Evolutionary conservation across 768 basidiomycete genomes (phyloP).

Genomic region (Lentinus tigrinus): DNA sequence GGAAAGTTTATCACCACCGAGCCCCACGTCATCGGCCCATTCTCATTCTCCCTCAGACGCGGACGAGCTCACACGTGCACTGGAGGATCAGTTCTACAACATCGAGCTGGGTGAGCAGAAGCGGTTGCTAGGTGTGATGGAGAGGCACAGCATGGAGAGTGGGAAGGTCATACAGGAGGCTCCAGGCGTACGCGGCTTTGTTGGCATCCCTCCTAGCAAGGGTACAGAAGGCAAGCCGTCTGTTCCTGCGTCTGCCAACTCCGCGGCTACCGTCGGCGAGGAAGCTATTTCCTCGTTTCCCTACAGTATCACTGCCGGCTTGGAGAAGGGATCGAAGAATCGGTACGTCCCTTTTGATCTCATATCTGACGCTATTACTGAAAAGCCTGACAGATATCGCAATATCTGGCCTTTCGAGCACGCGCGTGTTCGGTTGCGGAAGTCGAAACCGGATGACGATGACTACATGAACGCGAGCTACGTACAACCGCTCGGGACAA

Average conservation of each 20-base stretch:
- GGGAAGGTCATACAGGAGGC: slow-evolving; percentile 24
- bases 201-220: not conserved
- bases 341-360: slow-evolving; percentile 48
- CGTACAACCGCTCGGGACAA: slow-evolving; percentile 83
- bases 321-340: slow-evolving; percentile 94
- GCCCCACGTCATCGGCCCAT: not conserved
- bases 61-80: slow-evolving; percentile 64
- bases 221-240: slow-evolving; percentile 1
- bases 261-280: slow-evolving; percentile 1
- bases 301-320: slow-evolving; percentile 91
- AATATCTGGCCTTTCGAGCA: slow-evolving; percentile 99
- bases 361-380: not conserved
- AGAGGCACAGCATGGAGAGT: slow-evolving; percentile 76
- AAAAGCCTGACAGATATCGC: slow-evolving; percentile 63
- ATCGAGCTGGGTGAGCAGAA: slow-evolving; percentile 92
- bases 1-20: not conserved
- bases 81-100: slow-evolving; percentile 91
- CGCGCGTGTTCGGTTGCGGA: slow-evolving; percentile 76
- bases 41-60: slow-evolving; percentile 33
- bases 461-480: slow-evolving; percentile 97
- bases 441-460: slow-evolving; percentile 40
- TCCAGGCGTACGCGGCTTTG: slow-evolving; percentile 1
- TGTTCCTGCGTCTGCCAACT: not conserved
- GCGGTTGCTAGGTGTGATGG: slow-evolving; percentile 86
- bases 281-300: slow-evolving; percentile 50